Evolutionary conservation across 2,329 filamentous ascomycete species (phyloP).

Genomic region (Seiridium cupressi): DNA sequence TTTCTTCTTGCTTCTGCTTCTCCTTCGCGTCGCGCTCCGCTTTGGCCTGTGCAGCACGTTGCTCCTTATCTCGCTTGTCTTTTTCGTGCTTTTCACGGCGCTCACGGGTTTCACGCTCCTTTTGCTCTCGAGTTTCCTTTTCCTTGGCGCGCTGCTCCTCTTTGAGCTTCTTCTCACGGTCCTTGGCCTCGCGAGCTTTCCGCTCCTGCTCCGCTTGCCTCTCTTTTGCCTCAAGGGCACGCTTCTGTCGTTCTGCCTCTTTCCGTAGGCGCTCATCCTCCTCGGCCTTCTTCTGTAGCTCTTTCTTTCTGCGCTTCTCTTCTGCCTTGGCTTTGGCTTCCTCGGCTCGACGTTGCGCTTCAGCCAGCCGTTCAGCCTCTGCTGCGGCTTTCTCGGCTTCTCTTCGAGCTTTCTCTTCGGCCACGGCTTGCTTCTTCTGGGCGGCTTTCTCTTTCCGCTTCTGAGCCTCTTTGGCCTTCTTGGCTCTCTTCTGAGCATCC

Average conservation of each 20-base stretch:
- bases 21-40: slow-evolving; percentile 47
- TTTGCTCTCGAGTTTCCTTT: slow-evolving; percentile 70
- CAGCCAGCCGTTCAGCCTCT: slow-evolving; percentile 71
- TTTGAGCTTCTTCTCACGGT: slow-evolving; percentile 79
- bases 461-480: slow-evolving; percentile 90
- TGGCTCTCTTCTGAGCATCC: slow-evolving; percentile 78
- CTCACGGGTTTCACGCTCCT: slow-evolving; percentile 61
- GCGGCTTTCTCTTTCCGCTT: slow-evolving; percentile 94
- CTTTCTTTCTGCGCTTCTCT: slow-evolving; percentile 87
- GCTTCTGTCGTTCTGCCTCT: slow-evolving; percentile 79
- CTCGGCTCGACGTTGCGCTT: slow-evolving; percentile 75
- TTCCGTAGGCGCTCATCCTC: slow-evolving; percentile 85
- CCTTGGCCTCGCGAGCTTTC: slow-evolving; percentile 76
- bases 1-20: slow-evolving; percentile 44
- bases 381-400: slow-evolving; percentile 89
- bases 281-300: slow-evolving; percentile 84
- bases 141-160: slow-evolving; percentile 81
- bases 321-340: slow-evolving; percentile 81
- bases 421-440: slow-evolving; percentile 81
- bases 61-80: slow-evolving; percentile 59
- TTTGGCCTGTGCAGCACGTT: slow-evolving; percentile 36
- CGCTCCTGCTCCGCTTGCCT: slow-evolving; percentile 82
- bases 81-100: slow-evolving; percentile 57
- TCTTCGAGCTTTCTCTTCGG: slow-evolving; percentile 85
- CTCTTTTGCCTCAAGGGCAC: slow-evolving; percentile 80